These are phyloP conservation scores for Aspergillus bertholletiae DNA, from an alignment of 495 filamentous ascomycete genomes.

Conservation along the genomic window DNA sequence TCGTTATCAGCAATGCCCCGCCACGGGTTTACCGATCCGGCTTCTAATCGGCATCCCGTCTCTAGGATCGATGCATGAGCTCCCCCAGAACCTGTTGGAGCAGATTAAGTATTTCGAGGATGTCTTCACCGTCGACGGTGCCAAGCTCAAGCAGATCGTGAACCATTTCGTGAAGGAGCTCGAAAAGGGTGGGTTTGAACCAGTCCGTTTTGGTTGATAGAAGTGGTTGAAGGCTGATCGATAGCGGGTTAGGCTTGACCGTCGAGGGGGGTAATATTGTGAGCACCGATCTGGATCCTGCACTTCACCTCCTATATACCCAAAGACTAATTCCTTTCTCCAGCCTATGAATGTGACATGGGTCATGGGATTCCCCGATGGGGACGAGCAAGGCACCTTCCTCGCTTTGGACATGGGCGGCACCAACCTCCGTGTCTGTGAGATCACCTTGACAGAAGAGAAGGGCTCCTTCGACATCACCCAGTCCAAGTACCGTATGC, in stretches of 20 bases:
- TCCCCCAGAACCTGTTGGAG: conserved; percentile 78
- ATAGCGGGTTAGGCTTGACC: conserved; percentile 59
- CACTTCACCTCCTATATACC: not conserved
- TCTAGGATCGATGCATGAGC: conserved; percentile 70
- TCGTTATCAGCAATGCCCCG: conserved; percentile 15
- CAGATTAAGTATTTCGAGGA: conserved; percentile 86
- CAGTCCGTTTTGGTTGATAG: not conserved
- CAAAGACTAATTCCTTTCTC: not conserved
- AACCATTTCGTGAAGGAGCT: conserved; percentile 86
- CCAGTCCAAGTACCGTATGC: conserved; percentile 97
- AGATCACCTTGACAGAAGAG: conserved; percentile 85
- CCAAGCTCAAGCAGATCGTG: conserved; percentile 85
- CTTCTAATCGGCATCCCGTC: conserved; percentile 12
- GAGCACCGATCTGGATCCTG: conserved; percentile 31
- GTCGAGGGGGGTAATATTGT: conserved; percentile 92
- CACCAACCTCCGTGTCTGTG: conserved; percentile 96
- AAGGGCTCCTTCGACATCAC: conserved; percentile 98
- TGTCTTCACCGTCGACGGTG: conserved; percentile 72
- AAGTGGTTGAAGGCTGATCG: conserved; percentile 6
- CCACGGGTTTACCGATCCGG: conserved; percentile 2
- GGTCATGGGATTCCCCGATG: conserved; percentile 92
- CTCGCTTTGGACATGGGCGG: conserved; percentile 97
- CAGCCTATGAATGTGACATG: conserved; percentile 99
- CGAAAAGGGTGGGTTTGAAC: conserved; percentile 71
- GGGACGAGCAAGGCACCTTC: conserved; percentile 85